These are phyloP conservation scores for Phlebiopsis gigantea DNA, from an alignment of 768 basidiomycete species.

Conservation along the genomic window DNA sequence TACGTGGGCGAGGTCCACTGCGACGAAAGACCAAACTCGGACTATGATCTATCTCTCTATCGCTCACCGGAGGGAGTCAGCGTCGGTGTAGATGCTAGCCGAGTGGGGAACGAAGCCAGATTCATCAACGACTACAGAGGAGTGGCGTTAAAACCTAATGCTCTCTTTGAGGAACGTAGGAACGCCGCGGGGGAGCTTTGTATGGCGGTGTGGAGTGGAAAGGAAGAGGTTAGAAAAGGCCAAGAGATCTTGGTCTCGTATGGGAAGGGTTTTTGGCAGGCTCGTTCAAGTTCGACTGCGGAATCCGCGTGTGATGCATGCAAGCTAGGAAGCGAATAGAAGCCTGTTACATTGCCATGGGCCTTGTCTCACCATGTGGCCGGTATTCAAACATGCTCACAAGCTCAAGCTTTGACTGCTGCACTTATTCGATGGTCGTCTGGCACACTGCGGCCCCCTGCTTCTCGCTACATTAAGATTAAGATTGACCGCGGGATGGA, in stretches of 20 bases:
- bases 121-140: conserved; percentile 92
- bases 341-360: too few species aligned
- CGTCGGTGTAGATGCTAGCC: conserved; percentile 74
- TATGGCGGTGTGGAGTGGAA: conserved; percentile 72
- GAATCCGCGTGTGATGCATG: background rate
- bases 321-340: background rate
- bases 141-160: conserved; percentile 63
- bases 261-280: conserved; percentile 35
- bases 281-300: background rate
- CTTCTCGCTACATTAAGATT: background rate
- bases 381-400: background rate
- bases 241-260: conserved; percentile 87
- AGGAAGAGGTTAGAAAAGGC: conserved; percentile 61
- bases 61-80: conserved; percentile 50
- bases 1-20: conserved; percentile 85
- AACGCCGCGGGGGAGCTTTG: conserved; percentile 53
- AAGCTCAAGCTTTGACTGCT: background rate
- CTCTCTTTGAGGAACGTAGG: conserved; percentile 56
- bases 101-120: conserved; percentile 79
- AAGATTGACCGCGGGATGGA: background rate
- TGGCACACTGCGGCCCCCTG: background rate
- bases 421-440: background rate
- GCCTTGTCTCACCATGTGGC: too few species aligned
- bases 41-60: conserved; percentile 85
- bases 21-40: conserved; percentile 64